A percentile compares a stretch with the other conserved stretches of the same genome.
phyloP scores from a whole-genome alignment of 1,284 basidiomycete species.

The Ceratobasidium papillatum region DNA sequence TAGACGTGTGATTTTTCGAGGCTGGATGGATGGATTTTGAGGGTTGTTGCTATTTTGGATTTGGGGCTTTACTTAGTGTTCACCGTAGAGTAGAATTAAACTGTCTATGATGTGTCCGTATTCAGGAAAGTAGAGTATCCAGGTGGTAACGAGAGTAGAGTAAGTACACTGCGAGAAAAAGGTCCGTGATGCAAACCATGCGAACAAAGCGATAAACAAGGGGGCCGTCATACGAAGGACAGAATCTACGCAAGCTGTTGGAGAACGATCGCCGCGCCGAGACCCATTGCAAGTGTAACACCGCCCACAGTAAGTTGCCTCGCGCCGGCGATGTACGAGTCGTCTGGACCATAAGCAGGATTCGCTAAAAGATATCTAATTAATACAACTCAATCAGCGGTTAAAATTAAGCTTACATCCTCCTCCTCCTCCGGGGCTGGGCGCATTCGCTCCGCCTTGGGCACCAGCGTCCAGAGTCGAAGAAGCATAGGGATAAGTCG shows the following conservation, averaged over 20 bases:
- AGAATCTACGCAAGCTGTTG: slow-evolving; percentile 16
- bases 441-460: slow-evolving; percentile 14
- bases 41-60: background rate
- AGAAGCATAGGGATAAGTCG: slow-evolving; percentile 5
- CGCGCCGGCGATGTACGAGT: slow-evolving; percentile 19
- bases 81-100: background rate
- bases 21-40: background rate
- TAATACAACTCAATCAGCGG: background rate
- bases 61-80: background rate
- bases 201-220: slow-evolving; percentile 20
- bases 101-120: slow-evolving; percentile 22
- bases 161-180: slow-evolving; percentile 1
- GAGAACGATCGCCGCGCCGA: slow-evolving; percentile 5
- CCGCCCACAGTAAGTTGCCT: slow-evolving; percentile 13
- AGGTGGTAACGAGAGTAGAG: slow-evolving; percentile 12
- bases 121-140: slow-evolving; percentile 16
- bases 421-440: background rate
- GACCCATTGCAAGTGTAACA: slow-evolving; percentile 13
- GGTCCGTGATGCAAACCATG: slow-evolving; percentile 17
- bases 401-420: background rate
- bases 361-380: background rate
- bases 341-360: slow-evolving; percentile 15
- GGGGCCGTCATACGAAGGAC: background rate
- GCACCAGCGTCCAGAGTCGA: background rate
- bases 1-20: background rate